phyloP scores from a whole-genome alignment of 2,329 filamentous ascomycete species.

The Trichoderma arundinaceum region DNA sequence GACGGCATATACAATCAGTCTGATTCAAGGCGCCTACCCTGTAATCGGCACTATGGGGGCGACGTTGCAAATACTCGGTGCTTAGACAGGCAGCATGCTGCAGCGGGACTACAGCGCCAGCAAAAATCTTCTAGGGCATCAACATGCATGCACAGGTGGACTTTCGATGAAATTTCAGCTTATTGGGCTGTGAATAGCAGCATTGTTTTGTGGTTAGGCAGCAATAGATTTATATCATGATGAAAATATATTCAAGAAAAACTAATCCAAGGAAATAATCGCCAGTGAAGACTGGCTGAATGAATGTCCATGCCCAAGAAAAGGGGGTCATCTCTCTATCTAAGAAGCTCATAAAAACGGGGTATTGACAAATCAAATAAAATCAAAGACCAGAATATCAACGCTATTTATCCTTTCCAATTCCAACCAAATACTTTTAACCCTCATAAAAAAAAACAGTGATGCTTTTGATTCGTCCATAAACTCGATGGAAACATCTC shows the following conservation, averaged over 20 bases:
- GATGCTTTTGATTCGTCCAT: slow-evolving; percentile 20
- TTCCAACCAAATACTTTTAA: slow-evolving; percentile 6
- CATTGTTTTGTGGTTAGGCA: background rate
- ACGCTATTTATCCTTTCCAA: slow-evolving; percentile 25
- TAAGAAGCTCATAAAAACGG: slow-evolving; percentile 10
- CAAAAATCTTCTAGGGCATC: background rate
- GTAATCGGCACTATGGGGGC: background rate
- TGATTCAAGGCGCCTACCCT: background rate
- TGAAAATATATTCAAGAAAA: slow-evolving; percentile 13
- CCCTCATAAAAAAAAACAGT: slow-evolving; percentile 2
- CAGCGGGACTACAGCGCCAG: background rate
- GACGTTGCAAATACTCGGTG: background rate
- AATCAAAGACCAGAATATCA: background rate
- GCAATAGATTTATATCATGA: background rate
- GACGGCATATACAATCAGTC: background rate
- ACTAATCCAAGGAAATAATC: slow-evolving; percentile 16
- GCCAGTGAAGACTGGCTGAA: slow-evolving; percentile 27
- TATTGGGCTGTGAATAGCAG: background rate
- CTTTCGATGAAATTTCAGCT: too few relatives aligned
- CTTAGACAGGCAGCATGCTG: background rate
- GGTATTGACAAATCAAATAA: slow-evolving; percentile 26
- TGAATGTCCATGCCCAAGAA: slow-evolving; percentile 15
- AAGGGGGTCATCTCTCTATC: slow-evolving; percentile 23
- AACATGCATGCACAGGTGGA: background rate
- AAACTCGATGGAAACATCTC: slow-evolving; percentile 8